Base-by-base conservation (phyloP, 495 filamentous ascomycete species). In the Alectoria sarmentosa region DNA sequence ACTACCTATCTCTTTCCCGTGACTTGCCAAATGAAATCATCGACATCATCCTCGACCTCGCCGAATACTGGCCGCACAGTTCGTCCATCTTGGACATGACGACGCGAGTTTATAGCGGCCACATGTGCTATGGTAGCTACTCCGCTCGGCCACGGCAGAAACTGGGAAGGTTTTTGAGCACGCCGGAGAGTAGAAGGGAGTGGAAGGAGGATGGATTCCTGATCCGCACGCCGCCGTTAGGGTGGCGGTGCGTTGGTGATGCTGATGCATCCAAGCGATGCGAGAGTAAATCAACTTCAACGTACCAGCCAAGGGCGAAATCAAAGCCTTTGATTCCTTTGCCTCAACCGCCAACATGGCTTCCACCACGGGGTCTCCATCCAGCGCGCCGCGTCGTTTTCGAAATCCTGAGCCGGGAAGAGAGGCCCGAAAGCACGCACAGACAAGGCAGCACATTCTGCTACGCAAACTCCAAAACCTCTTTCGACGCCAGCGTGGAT, bases 11-110 rank as follows among this genome's bases (percentile, higher is more conserved):
- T 2, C 26, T 34, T 14, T 21, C 52, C 5, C 52, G 52, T 0
- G 8, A 34, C 21, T n/a, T 90, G 1, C 88, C 88, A 0, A 65
- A 75, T 3, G 88, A 91, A 65, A 69, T 91, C 28, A 70, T 89
- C n/a, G 86, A 90, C 72, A 72, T 76, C 59, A 84, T 91, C 41
- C 69, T 89, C 60, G 88, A 90, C 69, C 72, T 75, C 46, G 88
- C 87, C 28, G 88, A 90, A 72, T 90, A 90, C 69, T 91, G 88
- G 88, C 81, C 83, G 0, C 79, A 81, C 61, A 77, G 79, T 0
- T 73, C 76, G 6, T 70, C 73, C 8, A 60, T 34, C 28, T 38
- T 64, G 11, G 48, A 65, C 7, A 65, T 52, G 30, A 60, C 55
- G n/a, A 77, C 61, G 28, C 41, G 52, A 36, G 61, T 63, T 14